Evolutionary conservation across 2,329 filamentous ascomycete species (phyloP), one percentile per base, ranked within the genome.

Genomic region (Fonsecaea multimorphosa): DNA sequence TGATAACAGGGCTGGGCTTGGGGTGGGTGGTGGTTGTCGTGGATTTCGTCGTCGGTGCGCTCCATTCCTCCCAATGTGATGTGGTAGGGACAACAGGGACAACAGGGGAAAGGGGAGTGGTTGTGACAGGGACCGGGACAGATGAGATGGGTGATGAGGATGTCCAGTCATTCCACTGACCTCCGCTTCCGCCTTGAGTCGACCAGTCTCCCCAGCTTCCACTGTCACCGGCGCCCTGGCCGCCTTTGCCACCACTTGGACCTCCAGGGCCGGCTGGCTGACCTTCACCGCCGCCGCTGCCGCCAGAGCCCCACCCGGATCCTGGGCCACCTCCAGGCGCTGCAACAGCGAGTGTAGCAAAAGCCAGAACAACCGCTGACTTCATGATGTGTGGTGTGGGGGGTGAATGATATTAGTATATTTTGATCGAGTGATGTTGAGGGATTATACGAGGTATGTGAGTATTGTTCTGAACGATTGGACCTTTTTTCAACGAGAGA

Each of bases 261-360:
- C 64, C 67, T 31, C 59, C 52, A 9, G 40, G 51, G 19, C 61
- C 64, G 32, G 63, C 61, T 24, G n/a, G n/a, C n/a, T 56, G 19
- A 57, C 61, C 64, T n/a, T 57, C 59, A 31, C 61, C 64, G 22
- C 57, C 53, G 54, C 44, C 52, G 11, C n/a, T 16, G 52, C 60
- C 62, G 64, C 70, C 65, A 8, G 22, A 36, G 32, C 67, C 67
- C n/a, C 59, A 32, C 12, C 32, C 16, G 40, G 29, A 61, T 22
- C 61, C 52, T 31, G 27, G 27, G 54, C 61, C 65, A 16, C 61
- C 64, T 24, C 61, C 66, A 53, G 71, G 69, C 38, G 66, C 58
- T 29, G 71, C 71, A 62, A 67, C 65, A 44, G 63, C 68, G 40
- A 72, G 29, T 19, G 70, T 49, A 4, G 67, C 69, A 34, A 71